phyloP scores from a whole-genome alignment of 768 basidiomycete species.

The Serpula lacrymans region DNA sequence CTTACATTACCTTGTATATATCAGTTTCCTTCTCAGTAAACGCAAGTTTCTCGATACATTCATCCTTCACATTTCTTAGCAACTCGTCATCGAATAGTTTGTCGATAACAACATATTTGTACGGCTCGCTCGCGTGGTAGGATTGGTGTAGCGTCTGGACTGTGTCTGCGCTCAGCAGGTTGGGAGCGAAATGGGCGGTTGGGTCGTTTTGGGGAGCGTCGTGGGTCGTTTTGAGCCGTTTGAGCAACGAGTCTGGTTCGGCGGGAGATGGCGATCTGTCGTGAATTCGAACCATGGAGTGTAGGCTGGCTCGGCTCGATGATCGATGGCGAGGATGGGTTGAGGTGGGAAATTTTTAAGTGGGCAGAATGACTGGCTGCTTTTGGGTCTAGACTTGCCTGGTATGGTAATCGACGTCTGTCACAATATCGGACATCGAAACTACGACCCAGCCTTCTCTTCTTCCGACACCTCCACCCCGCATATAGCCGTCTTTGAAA shows the following conservation, averaged over 20 bases:
- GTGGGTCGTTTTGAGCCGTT: conserved; percentile 38
- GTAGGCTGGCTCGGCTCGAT: too few species aligned
- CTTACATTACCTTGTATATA: conserved; percentile 82
- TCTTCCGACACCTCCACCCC: too few species aligned
- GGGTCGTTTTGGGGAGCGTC: conserved; percentile 11
- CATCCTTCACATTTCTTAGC: conserved; percentile 76
- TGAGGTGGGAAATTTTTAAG: too few species aligned
- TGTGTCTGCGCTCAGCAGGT: conserved; percentile 55
- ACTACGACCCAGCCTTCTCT: too few species aligned
- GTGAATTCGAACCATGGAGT: conserved; percentile 47
- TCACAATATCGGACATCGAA: too few species aligned
- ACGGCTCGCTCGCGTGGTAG: conserved; percentile 65
- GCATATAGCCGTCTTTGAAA: too few species aligned
- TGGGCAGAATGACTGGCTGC: too few species aligned
- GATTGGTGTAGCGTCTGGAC: conserved; percentile 50
- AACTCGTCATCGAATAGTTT: conserved; percentile 84
- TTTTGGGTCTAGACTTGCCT: too few species aligned
- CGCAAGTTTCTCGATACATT: conserved; percentile 72
- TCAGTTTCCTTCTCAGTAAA: conserved; percentile 97
- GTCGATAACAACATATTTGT: conserved; percentile 78
- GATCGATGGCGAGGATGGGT: too few species aligned
- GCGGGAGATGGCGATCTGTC: conserved; percentile 44
- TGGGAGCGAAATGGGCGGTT: conserved; percentile 28
- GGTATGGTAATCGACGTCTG: too few species aligned
- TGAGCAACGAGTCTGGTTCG: conserved; percentile 19